phyloP scores from a whole-genome alignment of 495 filamentous ascomycete species.

The Xylaria curta region DNA sequence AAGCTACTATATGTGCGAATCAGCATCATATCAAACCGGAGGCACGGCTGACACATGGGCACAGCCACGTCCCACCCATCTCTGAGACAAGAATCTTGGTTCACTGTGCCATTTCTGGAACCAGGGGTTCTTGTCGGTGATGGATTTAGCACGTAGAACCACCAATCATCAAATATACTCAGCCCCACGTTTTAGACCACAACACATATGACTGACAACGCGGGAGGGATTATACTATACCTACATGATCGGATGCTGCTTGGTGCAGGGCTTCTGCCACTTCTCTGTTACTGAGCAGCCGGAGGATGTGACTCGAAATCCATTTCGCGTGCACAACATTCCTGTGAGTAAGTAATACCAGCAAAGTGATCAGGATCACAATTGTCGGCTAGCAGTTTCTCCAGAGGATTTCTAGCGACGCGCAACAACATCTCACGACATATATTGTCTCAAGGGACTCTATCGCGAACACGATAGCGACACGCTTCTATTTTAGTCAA shows the following conservation, averaged over 20 bases:
- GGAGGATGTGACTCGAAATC: not conserved
- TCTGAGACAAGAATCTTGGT: slow-evolving; percentile 4
- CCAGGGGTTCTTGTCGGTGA: not conserved
- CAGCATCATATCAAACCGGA: not conserved
- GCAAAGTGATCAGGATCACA: not conserved
- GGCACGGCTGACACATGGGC: slow-evolving; percentile 6
- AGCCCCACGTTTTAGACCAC: slow-evolving; percentile 9
- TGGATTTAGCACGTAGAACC: not conserved
- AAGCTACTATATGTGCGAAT: not conserved
- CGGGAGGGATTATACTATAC: slow-evolving; percentile 5
- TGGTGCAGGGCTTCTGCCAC: slow-evolving; percentile 1
- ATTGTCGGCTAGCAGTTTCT: not conserved
- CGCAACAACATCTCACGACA: slow-evolving; percentile 1
- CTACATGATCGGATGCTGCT: not conserved
- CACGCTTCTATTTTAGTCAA: not conserved
- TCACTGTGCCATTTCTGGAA: slow-evolving; percentile 8
- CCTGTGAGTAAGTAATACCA: not conserved
- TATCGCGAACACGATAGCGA: not conserved
- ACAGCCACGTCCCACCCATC: slow-evolving; percentile 10
- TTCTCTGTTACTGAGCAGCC: not conserved
- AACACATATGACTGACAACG: not conserved
- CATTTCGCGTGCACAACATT: not conserved
- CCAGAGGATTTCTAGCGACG: not conserved
- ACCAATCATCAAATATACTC: slow-evolving; percentile 10
- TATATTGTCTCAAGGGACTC: not conserved